These are phyloP conservation scores for Candida endomychidarum DNA, from an alignment of 805 yeast genomes.

Conservation along the genomic window DNA sequence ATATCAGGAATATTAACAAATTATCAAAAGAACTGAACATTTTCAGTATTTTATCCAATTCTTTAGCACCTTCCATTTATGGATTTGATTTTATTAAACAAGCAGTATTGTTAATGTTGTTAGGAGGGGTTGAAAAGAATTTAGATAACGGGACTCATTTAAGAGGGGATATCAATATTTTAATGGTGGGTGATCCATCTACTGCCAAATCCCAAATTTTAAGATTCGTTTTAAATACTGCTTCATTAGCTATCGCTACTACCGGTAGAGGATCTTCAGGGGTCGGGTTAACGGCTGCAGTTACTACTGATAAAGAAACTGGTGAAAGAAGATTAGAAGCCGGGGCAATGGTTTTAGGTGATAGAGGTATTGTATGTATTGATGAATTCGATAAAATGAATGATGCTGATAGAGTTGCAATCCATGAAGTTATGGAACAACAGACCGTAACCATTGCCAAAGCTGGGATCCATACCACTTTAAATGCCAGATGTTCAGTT, in stretches of 20 bases:
- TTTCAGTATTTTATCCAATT: constrained; percentile 76
- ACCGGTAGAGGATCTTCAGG: constrained; percentile 99
- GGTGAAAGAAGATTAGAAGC: constrained; percentile 97
- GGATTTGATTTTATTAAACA: constrained; percentile 90
- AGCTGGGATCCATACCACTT: constrained; percentile 96
- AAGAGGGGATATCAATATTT: constrained; percentile 94
- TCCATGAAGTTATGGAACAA: constrained; percentile 99
- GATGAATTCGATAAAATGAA: constrained; percentile 99
- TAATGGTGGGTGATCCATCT: constrained; percentile 98
- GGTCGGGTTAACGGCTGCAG: constrained; percentile 99
- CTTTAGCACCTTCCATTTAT: constrained; percentile 93
- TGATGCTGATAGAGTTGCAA: constrained; percentile 94
- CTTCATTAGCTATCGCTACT: constrained; percentile 93
- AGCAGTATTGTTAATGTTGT: constrained; percentile 84
- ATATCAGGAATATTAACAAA: constrained; percentile 82
- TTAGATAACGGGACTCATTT: constrained; percentile 93
- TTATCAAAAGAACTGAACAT: constrained; percentile 68
- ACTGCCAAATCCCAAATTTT: constrained; percentile 97
- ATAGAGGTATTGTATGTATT: constrained; percentile 95
- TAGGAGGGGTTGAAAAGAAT: constrained; percentile 94
- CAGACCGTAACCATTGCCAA: constrained; percentile 97
- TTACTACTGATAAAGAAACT: constrained; percentile 92
- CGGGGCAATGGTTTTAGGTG: constrained; percentile 99
- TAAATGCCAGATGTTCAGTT: constrained; percentile 95
- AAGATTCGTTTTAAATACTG: constrained; percentile 92